These are phyloP conservation scores for Pyrenophora seminiperda DNA, from an alignment of 2,329 filamentous ascomycete genomes.

Conservation along the genomic window DNA sequence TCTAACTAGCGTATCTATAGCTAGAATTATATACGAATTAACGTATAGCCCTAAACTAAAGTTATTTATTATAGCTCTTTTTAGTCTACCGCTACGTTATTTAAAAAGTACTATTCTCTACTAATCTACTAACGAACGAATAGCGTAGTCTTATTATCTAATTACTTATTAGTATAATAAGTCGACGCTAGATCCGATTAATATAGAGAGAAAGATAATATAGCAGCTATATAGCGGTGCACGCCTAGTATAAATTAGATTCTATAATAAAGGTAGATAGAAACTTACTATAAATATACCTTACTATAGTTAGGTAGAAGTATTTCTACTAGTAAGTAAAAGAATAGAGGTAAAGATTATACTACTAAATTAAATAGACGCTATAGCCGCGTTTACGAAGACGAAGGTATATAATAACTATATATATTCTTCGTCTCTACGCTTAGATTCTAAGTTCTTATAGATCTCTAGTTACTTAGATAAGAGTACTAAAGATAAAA, in stretches of 20 bases:
- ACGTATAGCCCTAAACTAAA: background rate
- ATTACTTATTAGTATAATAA: slow-evolving; percentile 1
- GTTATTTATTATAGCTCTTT: background rate
- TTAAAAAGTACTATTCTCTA: background rate
- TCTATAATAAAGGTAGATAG: background rate
- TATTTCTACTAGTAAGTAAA: background rate
- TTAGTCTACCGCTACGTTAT: background rate
- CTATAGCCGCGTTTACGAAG: background rate
- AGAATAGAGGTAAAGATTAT: slow-evolving; percentile 1
- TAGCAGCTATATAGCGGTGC: slow-evolving; percentile 5
- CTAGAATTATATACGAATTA: background rate
- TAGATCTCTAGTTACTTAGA: slow-evolving; percentile 3
- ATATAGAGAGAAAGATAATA: slow-evolving; percentile 5
- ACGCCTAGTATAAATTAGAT: slow-evolving; percentile 4
- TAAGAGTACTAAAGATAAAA: slow-evolving; percentile 2
- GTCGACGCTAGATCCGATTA: slow-evolving; percentile 3
- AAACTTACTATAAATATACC: slow-evolving; percentile 5
- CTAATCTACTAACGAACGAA: background rate
- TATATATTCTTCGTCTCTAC: background rate
- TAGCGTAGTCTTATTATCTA: slow-evolving; percentile 3
- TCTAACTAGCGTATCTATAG: background rate
- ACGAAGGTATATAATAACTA: background rate
- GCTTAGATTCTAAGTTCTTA: slow-evolving; percentile 1
- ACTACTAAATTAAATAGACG: background rate
- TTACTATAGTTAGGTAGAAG: background rate